A percentile compares a stretch with the other conserved stretches of the same genome.
phyloP scores from a whole-genome alignment of 2,329 filamentous ascomycete species.

The Incumbomyces delicatus region DNA sequence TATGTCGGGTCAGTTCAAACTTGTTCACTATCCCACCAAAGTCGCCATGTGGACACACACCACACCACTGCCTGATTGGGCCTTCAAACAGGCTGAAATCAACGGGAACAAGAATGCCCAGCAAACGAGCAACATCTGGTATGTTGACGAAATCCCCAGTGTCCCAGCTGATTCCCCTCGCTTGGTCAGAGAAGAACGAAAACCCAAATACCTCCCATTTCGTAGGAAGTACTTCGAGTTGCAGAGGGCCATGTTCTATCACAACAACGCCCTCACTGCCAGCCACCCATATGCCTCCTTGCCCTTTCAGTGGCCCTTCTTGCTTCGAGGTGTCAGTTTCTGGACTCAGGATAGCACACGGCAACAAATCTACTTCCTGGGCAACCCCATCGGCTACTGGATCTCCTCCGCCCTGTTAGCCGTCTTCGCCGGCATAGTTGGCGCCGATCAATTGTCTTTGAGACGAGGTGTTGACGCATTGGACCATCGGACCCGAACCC shows the following conservation, averaged over 20 bases:
- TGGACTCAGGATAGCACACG: slow-evolving; percentile 95
- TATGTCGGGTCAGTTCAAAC: slow-evolving; percentile 86
- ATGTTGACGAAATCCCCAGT: slow-evolving; percentile 81
- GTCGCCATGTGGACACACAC: slow-evolving; percentile 99
- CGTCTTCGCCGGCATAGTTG: slow-evolving; percentile 84
- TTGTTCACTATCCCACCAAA: slow-evolving; percentile 87
- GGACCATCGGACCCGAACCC: slow-evolving; percentile 81
- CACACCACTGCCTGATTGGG: slow-evolving; percentile 93
- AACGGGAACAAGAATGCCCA: slow-evolving; percentile 96
- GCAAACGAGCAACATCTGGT: slow-evolving; percentile 88
- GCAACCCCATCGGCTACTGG: slow-evolving; percentile 97
- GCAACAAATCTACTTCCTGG: slow-evolving; percentile 96
- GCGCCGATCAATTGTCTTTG: slow-evolving; percentile 85
- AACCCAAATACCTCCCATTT: slow-evolving; percentile 80
- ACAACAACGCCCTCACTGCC: slow-evolving; percentile 96
- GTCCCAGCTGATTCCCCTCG: slow-evolving; percentile 62
- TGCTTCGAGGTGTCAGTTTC: slow-evolving; percentile 94
- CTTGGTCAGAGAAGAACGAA: slow-evolving; percentile 62
- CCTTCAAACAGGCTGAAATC: slow-evolving; percentile 93
- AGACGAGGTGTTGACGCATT: slow-evolving; percentile 87
- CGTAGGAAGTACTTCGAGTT: slow-evolving; percentile 91
- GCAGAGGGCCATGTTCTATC: slow-evolving; percentile 97
- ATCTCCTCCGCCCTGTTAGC: slow-evolving; percentile 83
- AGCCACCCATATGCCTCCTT: slow-evolving; percentile 93
- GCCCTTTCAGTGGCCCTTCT: slow-evolving; percentile 95